Evolutionary conservation across 441 rosid genomes (phyloP).

Genomic region (Erodium moschatum): DNA sequence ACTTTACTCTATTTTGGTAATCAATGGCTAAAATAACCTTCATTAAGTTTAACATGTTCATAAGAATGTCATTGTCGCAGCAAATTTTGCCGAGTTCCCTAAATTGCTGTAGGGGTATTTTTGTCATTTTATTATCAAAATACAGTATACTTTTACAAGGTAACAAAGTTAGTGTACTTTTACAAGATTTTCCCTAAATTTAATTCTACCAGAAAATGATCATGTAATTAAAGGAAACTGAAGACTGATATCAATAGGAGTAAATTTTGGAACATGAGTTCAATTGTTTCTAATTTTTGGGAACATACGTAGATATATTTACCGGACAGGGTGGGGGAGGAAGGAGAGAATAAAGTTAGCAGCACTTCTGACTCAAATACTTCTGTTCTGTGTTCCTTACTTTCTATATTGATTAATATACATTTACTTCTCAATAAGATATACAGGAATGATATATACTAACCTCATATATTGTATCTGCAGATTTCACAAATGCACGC

Average conservation of each 20-base stretch:
- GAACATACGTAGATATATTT: neutral
- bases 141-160: too few species aligned
- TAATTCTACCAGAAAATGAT: neutral
- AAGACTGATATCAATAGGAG: neutral
- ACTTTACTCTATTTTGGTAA: too few species aligned
- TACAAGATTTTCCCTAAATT: too few species aligned
- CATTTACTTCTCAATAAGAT: slow-evolving; percentile 9
- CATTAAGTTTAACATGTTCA: too few species aligned
- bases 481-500: slow-evolving; percentile 76
- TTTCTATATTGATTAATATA: neutral
- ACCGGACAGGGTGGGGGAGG: neutral
- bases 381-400: neutral
- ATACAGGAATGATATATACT: slow-evolving; percentile 18
- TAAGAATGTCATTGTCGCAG: too few species aligned
- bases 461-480: slow-evolving; percentile 84
- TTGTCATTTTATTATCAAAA: too few species aligned
- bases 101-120: too few species aligned
- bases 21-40: too few species aligned
- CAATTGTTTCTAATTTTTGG: neutral
- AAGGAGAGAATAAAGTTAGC: slow-evolving; percentile 3
- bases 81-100: too few species aligned
- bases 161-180: too few species aligned
- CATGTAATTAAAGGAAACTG: neutral
- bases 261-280: neutral
- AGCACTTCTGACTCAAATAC: neutral